phyloP scores from a whole-genome alignment of 306 rosid genomes.

The Dalbergia oliveri region DNA sequence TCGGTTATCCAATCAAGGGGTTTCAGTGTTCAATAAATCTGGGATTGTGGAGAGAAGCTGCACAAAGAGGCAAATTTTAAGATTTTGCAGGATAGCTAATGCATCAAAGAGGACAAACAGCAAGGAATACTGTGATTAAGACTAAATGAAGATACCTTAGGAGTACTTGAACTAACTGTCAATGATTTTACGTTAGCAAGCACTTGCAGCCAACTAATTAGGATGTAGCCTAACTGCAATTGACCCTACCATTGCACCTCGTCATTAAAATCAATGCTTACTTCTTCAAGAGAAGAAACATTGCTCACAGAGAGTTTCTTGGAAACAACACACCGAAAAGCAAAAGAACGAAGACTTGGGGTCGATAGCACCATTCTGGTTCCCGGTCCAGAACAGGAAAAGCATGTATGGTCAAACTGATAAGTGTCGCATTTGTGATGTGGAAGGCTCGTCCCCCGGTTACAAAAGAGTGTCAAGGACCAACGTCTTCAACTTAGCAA shows the following conservation, averaged over 20 bases:
- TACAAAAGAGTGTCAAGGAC: not conserved
- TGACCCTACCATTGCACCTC: too few relatives aligned
- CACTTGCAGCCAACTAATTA: not conserved
- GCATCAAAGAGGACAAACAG: not conserved
- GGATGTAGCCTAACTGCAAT: not conserved
- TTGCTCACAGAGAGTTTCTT: not conserved
- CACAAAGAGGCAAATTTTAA: not conserved
- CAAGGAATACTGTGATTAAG: too few relatives aligned
- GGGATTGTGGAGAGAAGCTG: not conserved
- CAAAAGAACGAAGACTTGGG: not conserved
- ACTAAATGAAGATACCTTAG: not conserved
- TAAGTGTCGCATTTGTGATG: not conserved
- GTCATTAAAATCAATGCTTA: not conserved
- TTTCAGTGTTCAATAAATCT: not conserved
- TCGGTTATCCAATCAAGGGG: not conserved
- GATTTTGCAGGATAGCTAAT: not conserved
- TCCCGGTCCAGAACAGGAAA: not conserved
- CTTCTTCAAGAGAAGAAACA: slow-evolving; percentile 1
- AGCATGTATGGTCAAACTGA: not conserved
- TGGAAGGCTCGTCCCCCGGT: not conserved
- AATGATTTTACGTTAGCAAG: not conserved
- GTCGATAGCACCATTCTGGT: not conserved
- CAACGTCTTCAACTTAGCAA: not conserved
- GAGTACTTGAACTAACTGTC: not conserved
- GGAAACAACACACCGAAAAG: not conserved